A percentile compares a stretch with the other conserved stretches of the same genome.
Evolutionary conservation across 1,139 yeast genomes (phyloP).

Genomic region (Saccharomyces pastorianus): DNA sequence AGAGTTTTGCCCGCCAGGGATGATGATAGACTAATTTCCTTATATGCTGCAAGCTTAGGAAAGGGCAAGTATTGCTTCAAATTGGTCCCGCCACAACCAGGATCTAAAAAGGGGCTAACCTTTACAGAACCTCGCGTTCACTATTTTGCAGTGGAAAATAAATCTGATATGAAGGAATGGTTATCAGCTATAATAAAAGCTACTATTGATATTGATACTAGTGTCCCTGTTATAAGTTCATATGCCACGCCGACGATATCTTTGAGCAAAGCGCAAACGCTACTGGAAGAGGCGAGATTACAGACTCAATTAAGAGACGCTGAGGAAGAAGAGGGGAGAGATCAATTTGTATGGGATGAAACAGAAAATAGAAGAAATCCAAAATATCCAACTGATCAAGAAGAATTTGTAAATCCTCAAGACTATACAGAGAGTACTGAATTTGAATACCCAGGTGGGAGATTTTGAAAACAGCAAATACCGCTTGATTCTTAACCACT

Average conservation of each 20-base stretch:
- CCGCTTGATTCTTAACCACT: not conserved
- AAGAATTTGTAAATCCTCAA: not conserved
- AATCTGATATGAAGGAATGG: constrained; percentile 91
- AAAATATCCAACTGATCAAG: not conserved
- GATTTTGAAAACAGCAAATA: not conserved
- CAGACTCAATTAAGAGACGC: constrained; percentile 54
- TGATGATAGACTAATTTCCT: constrained; percentile 69
- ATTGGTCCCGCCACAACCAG: constrained; percentile 95
- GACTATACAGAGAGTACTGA: not conserved
- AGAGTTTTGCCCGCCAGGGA: constrained; percentile 69
- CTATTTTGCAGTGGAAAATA: constrained; percentile 87
- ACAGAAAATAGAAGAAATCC: constrained; percentile 7
- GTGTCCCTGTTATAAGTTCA: constrained; percentile 84
- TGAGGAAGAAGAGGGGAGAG: constrained; percentile 15
- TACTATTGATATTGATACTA: constrained; percentile 88
- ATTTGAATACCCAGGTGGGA: not conserved
- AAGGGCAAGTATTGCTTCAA: constrained; percentile 92
- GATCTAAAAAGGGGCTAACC: constrained; percentile 87
- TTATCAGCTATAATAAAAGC: constrained; percentile 91
- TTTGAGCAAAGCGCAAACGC: constrained; percentile 73
- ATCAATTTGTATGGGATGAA: constrained; percentile 15
- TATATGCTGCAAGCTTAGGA: constrained; percentile 91
- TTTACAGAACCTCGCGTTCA: constrained; percentile 95
- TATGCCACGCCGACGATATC: constrained; percentile 92
- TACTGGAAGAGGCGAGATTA: constrained; percentile 73